Conservation (phyloP, 2,329 filamentous ascomycete species). For the Monosporascus sp. region DNA sequence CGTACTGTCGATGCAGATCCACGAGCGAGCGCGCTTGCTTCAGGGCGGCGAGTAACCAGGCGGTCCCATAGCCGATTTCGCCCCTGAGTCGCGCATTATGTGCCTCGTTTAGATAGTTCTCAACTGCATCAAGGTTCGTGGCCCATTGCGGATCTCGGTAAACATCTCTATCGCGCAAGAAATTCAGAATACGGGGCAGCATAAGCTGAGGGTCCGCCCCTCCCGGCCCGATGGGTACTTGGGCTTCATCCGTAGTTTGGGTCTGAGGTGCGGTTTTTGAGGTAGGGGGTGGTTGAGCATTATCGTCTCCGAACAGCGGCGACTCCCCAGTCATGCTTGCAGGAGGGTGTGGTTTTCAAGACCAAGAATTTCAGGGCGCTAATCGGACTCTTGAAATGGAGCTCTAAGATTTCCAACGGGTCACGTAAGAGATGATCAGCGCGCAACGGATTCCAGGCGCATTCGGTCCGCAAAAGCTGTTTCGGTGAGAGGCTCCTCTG, state of each 20-base stretch:
- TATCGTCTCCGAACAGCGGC: neutral
- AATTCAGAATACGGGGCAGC: constrained; percentile 34
- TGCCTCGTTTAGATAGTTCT: constrained; percentile 32
- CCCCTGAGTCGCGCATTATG: constrained; percentile 17
- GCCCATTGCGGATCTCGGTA: constrained; percentile 31
- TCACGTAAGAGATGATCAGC: neutral
- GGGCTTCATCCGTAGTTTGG: neutral
- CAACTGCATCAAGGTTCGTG: constrained; percentile 19
- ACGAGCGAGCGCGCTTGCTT: constrained; percentile 18
- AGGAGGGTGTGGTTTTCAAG: neutral
- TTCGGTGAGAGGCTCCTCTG: neutral
- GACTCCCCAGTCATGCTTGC: neutral
- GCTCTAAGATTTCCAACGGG: no score
- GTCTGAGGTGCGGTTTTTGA: no score
- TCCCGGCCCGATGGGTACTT: constrained; percentile 6
- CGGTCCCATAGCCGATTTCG: constrained; percentile 15
- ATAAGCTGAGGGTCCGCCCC: constrained; percentile 31
- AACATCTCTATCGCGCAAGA: constrained; percentile 44
- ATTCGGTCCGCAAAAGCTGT: neutral
- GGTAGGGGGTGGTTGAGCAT: neutral
- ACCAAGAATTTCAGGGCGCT: neutral
- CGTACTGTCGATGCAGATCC: constrained; percentile 13
- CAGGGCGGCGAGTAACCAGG: constrained; percentile 11
- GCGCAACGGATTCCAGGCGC: neutral
- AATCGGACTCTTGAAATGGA: no score